phyloP scores from a whole-genome alignment of 2,329 filamentous ascomycete species.

The Paecilomyces fulvus region DNA sequence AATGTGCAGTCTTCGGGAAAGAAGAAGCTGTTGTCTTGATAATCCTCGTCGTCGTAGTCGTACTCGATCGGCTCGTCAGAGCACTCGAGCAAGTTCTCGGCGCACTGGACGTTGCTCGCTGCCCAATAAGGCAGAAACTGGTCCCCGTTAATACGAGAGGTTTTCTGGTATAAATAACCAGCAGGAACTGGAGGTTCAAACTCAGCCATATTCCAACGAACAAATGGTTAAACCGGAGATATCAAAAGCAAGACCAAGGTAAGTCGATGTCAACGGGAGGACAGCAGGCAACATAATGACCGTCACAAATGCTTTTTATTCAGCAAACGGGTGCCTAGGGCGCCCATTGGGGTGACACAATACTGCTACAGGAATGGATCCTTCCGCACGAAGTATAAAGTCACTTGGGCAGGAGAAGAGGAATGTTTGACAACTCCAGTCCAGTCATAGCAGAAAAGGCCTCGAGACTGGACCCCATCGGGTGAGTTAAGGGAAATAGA shows the following conservation, averaged over 20 bases:
- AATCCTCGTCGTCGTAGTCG: constrained; percentile 35
- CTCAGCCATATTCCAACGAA: constrained; percentile 14
- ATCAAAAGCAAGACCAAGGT: background rate
- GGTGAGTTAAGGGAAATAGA: background rate
- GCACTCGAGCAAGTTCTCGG: constrained; percentile 31
- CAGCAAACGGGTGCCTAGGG: background rate
- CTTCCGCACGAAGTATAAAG: background rate
- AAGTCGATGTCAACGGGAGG: background rate
- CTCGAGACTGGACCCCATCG: background rate
- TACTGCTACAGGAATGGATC: background rate
- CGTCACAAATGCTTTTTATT: background rate
- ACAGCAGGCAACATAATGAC: background rate
- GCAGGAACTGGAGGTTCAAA: constrained; percentile 16
- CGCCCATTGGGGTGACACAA: background rate
- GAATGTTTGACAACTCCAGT: background rate
- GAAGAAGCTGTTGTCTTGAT: constrained; percentile 36
- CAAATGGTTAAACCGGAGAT: background rate
- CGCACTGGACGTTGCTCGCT: constrained; percentile 27
- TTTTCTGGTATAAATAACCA: background rate
- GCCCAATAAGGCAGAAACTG: constrained; percentile 32
- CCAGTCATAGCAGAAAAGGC: background rate
- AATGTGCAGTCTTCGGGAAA: constrained; percentile 37
- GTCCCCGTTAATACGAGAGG: constrained; percentile 9
- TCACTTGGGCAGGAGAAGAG: background rate
- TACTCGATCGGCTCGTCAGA: constrained; percentile 35